Evolutionary conservation across 139 green algal genomes (phyloP), one percentile per base, ranked within the genome.

Genomic region (Asterochloris erici): DNA sequence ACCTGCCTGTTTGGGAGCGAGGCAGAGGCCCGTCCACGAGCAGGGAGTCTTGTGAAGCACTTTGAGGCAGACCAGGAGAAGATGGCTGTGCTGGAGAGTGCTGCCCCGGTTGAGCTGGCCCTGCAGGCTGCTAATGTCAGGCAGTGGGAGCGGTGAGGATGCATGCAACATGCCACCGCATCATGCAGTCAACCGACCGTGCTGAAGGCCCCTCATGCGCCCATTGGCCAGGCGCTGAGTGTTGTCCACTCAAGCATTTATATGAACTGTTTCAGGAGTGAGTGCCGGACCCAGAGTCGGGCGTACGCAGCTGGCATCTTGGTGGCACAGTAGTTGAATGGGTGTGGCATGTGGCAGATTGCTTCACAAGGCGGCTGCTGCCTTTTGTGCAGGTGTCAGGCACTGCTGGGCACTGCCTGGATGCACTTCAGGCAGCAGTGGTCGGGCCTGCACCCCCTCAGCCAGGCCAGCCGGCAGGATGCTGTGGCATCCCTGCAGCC

Each of bases 61-160:
- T 78, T 54, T 29, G 70, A 26, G 10, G 63, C 26, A 29, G 28
- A 83, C 14, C 62, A n/a, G 38, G 17, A 21, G 26, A 54, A 71
- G 47, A 68, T 11, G 21, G 54, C 12, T 60, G 19, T 79, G 66
- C 82, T 85, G 68, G 64, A 82, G 76, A 70, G n/a, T 10, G n/a
- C 28, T 23, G 83, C 77, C 13, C 29, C 78, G 54, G 78, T 83
- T 26, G 83, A 86, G 73, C 54, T 77, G 14, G 78, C 83, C 11
- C 63, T 54, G 10, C 63, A 81, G 21, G 73, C 78, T 26, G 78
- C 78, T 15, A 28, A 73, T 14, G 14, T 17, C 9, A 15, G 23
- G 23, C 27, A 81, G 15, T 86, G 83, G 83, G 83, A 83, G 78
- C 76, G 78, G 83, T 86, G 38, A 38, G 28, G 10, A 19, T 28